A percentile compares a stretch with the other conserved stretches of the same genome.
Conservation (phyloP, 495 filamentous ascomycete species). For the Podospora tetraspora region DNA sequence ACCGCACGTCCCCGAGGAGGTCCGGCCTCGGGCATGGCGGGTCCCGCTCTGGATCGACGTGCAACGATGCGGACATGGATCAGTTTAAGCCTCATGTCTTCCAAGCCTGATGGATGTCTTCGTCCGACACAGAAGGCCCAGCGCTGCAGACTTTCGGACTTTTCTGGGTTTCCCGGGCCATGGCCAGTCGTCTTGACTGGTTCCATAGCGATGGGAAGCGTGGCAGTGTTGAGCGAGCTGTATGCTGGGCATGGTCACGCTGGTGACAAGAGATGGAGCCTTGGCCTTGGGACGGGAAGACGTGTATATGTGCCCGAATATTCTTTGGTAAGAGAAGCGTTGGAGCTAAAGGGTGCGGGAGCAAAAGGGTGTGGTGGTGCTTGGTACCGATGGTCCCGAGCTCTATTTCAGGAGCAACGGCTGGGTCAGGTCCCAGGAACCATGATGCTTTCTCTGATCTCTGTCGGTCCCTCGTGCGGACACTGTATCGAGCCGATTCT, state of each 20-base stretch:
- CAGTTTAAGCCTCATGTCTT: constrained; percentile 3
- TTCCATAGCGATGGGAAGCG: neutral
- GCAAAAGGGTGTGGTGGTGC: neutral
- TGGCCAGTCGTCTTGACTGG: neutral
- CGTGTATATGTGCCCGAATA: neutral
- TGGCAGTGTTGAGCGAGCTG: neutral
- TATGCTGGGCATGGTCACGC: neutral
- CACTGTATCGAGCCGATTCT: neutral
- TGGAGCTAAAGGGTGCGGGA: neutral
- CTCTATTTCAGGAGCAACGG: neutral
- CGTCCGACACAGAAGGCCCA: neutral
- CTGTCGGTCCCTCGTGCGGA: neutral
- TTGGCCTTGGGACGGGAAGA: neutral
- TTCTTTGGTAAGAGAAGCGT: neutral
- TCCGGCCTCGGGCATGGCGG: neutral
- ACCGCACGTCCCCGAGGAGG: neutral
- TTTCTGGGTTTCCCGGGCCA: neutral
- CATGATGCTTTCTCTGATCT: neutral
- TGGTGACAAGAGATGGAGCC: neutral
- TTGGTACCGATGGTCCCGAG: neutral
- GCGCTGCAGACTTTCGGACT: neutral
- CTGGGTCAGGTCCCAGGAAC: neutral
- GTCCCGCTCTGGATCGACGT: neutral
- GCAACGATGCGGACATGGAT: neutral
- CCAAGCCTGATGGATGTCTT: neutral